Conservation (phyloP, 2,329 filamentous ascomycete species). For the Penicillium olsonii region DNA sequence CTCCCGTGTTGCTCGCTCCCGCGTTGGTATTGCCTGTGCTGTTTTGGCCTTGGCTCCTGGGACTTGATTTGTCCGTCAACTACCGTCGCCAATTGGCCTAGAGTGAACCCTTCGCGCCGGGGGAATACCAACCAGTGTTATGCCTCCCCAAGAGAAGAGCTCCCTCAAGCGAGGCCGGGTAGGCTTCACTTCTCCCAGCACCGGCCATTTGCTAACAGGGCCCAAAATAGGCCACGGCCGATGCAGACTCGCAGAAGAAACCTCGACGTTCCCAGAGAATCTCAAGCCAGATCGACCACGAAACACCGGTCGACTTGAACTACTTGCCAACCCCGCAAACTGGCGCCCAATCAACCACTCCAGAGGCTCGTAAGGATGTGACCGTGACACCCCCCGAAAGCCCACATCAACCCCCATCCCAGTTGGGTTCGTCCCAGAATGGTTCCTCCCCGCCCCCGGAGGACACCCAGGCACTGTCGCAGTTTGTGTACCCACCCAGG, state of each 20-base stretch:
- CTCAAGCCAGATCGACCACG: conserved; percentile 58
- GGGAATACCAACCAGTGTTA: conserved; percentile 19
- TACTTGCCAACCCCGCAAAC: conserved; percentile 83
- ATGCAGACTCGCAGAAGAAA: conserved; percentile 70
- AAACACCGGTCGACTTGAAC: conserved; percentile 64
- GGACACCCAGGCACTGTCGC: conserved; percentile 78
- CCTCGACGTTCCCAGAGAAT: conserved; percentile 75
- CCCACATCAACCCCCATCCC: conserved; percentile 53
- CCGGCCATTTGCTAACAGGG: conserved; percentile 25
- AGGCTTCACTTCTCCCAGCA: conserved; percentile 36
- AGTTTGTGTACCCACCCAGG: conserved; percentile 73
- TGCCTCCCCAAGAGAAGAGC: conserved; percentile 68
- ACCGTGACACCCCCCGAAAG: conserved; percentile 70
- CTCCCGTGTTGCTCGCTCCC: no score
- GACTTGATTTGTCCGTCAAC: not conserved
- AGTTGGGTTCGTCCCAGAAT: conserved; percentile 38
- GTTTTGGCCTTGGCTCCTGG: conserved; percentile 3
- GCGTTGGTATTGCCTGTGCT: no score
- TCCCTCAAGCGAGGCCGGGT: conserved; percentile 82
- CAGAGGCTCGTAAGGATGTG: conserved; percentile 65
- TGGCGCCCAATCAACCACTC: conserved; percentile 64
- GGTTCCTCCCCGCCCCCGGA: conserved; percentile 65
- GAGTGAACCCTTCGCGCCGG: conserved; percentile 7
- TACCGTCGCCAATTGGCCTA: conserved; percentile 18
- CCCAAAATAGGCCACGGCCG: conserved; percentile 62